A percentile compares a stretch with the other conserved stretches of the same genome.
Conservation (phyloP, 495 filamentous ascomycete species). For the Talaromyces trachyspermus region DNA sequence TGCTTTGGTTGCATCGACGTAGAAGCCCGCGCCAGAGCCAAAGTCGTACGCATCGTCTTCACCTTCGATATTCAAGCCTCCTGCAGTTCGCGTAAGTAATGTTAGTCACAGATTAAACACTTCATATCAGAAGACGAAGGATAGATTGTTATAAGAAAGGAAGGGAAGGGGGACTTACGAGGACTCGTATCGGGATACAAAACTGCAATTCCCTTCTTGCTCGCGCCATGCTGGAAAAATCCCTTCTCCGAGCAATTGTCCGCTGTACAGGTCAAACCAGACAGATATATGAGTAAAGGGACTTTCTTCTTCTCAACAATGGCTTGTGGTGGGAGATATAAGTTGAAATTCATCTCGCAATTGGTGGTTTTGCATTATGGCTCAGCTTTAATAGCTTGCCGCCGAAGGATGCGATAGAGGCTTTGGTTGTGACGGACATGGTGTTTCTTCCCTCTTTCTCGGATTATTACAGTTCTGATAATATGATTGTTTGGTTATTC, state of each 20-base stretch:
- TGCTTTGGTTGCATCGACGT: constrained; percentile 75
- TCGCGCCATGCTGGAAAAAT: constrained; percentile 81
- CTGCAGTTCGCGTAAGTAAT: too few relatives aligned
- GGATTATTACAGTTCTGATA: not conserved
- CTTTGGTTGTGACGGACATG: constrained; percentile 80
- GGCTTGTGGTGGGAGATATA: constrained; percentile 58
- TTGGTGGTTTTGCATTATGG: constrained; percentile 65
- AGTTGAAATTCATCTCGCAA: constrained; percentile 62
- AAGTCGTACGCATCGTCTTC: constrained; percentile 87
- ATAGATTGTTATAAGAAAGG: not conserved
- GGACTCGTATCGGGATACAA: constrained; percentile 94
- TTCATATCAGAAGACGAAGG: not conserved
- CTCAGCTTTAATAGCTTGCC: constrained; percentile 90
- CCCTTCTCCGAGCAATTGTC: constrained; percentile 96
- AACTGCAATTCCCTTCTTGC: constrained; percentile 71
- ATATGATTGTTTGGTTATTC: not conserved
- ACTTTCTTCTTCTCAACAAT: constrained; percentile 45
- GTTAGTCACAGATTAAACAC: too few relatives aligned
- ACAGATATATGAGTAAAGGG: constrained; percentile 89
- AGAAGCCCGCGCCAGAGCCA: constrained; percentile 86
- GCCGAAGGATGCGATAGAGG: constrained; percentile 86
- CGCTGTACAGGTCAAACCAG: constrained; percentile 88
- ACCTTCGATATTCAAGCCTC: constrained; percentile 66
- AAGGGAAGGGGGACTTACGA: constrained; percentile 39
- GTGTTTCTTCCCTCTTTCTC: not conserved